Base-by-base conservation (phyloP, 2,329 filamentous ascomycete species). In the Geosmithia morbida region DNA sequence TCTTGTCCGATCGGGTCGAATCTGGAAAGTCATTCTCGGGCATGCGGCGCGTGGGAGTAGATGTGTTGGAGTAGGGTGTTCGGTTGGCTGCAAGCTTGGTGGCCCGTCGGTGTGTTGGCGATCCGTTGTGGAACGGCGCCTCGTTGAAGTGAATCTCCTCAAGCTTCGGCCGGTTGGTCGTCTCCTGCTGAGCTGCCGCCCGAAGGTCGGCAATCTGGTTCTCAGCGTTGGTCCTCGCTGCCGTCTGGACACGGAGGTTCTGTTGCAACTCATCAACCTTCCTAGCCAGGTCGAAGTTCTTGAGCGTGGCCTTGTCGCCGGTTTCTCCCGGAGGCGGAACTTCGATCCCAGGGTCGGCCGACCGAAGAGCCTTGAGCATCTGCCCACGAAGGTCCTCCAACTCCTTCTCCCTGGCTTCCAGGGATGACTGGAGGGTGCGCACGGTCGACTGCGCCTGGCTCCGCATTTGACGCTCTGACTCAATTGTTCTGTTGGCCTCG, bases 61-160 rank as follows among this genome's bases (percentile, higher is more conserved):
- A 81, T 7, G 79, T 74, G 52, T 84, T 86, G 1, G 86, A 89
- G 52, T 81, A 82, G 41, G 79, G 80, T 16, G 33, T 11, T 16
- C 68, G 17, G 62, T 62, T 48, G 73, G 72, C 46, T 67, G 54
- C 58, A 7, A 47, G 41, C 29, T 75, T 79, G 19, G 66, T 62
- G 45, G 79, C 74, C 50, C 81, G 70, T 56, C 81, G 71, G 55
- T 83, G 79, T n/a, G 77, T 81, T 1, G 88, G 87, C 4, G 88
- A 92, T 46, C 81, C 79, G 50, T 77, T 80, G 50, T 77, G 80
- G 59, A 74, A 75, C 40, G 85, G 79, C 18, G 82, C 79, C 65
- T 94, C 85, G 58, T 90, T 92, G 55, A 80, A 75, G 61, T 88
- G 84, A 59, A 95, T 87, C 63, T 96, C 90, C 57, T 95, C 89